These are phyloP conservation scores for Pichia sp. DNA, from an alignment of 1,139 yeast genomes.

Conservation along the genomic window DNA sequence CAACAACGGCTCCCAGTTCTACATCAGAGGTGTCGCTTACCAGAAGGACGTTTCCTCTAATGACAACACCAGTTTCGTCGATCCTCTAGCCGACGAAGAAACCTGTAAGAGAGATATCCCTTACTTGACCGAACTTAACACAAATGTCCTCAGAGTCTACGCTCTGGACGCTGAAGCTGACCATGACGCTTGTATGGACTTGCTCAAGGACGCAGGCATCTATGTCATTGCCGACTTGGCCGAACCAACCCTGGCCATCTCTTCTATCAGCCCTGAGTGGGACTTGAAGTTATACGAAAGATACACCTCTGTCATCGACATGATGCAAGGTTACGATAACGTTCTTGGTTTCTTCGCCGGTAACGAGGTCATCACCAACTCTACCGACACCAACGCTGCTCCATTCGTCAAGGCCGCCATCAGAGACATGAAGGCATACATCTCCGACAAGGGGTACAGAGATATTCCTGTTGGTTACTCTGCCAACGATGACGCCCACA, in stretches of 20 bases:
- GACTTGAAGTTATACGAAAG: constrained; percentile 58
- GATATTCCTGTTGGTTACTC: constrained; percentile 79
- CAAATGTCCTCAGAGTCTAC: constrained; percentile 53
- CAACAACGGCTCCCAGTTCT: constrained; percentile 71
- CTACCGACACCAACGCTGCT: constrained; percentile 65
- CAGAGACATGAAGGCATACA: constrained; percentile 70
- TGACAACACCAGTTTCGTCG: constrained; percentile 36
- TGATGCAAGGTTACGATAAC: constrained; percentile 62
- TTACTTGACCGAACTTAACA: constrained; percentile 44
- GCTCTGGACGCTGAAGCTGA: constrained; percentile 50
- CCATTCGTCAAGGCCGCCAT: constrained; percentile 79
- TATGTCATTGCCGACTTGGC: constrained; percentile 53
- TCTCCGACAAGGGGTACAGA: constrained; percentile 55
- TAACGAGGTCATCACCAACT: constrained; percentile 72
- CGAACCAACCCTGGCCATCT: constrained; percentile 47
- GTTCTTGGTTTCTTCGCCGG: constrained; percentile 80
- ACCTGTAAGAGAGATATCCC: constrained; percentile 77
- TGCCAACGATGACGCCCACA: constrained; percentile 67
- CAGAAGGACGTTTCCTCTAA: constrained; percentile 46
- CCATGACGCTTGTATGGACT: constrained; percentile 51
- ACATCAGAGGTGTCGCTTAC: constrained; percentile 73
- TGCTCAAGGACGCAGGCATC: constrained; percentile 53
- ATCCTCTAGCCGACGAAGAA: constrained; percentile 68
- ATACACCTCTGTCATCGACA: constrained; percentile 60
- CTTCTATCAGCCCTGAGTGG: constrained; percentile 53